Base-by-base conservation (phyloP, 179 eudicot species). In the Sideroxylon spinosum region DNA sequence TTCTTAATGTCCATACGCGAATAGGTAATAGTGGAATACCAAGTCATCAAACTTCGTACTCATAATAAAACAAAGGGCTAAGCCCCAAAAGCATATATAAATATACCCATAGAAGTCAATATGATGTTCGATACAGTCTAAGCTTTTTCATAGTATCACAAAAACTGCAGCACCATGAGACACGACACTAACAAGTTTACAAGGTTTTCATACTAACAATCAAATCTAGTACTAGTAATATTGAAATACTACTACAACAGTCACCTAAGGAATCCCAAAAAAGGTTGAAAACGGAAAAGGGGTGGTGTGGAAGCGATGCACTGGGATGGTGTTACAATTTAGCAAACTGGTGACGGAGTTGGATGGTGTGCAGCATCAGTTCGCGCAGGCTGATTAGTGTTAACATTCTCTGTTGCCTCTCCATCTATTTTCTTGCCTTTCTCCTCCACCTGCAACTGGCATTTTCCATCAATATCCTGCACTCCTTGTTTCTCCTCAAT, bases 271-370 rank as follows among this genome's bases (percentile, higher is more conserved):
- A 32, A 22, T 13, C 23, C 37, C 16, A 29, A 22, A 20, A 67
- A 25, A 14, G 46, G 44, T 17, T 46, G 17, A 75, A 32, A 9
- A n/a, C 25, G 32, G 19, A 16, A 9, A 0, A 22, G 12, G 26
- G 28, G 9, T 52, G 60, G 19, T 6, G 11, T 37, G 44, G 5
- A 6, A 37, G 44, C 7, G 29, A 29, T 59, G 67, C 5, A 13
- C 53, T 17, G 5, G 55, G 20, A 28, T 14, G 23, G 50, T 28
- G 4, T 10, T 25, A 9, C 71, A 75, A 68, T 79, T 52, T 62
- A 82, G 71, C 85, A 78, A 62, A 82, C 67, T 2, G 79, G 79
- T 4, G 82, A 52, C 16, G 79, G 82, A 23, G 59, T 68, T 8
- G 79, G 77, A 62, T 68, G 79, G 2, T 74, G 84, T 2, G 81